Conservation (phyloP, 2,329 filamentous ascomycete species). For the Trichoderma sp. region DNA sequence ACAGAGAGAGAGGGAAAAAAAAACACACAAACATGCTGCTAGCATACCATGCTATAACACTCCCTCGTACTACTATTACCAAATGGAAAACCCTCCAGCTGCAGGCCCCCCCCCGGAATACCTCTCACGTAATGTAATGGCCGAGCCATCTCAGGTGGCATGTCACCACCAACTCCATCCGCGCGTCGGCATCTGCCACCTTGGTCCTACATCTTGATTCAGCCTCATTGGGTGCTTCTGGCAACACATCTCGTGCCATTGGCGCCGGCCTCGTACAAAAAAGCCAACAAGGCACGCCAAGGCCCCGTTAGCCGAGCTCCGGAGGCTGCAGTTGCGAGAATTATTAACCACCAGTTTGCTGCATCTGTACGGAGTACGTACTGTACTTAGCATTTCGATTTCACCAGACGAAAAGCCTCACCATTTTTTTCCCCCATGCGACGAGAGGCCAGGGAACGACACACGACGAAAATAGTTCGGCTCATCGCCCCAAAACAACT, state of each 20-base stretch:
- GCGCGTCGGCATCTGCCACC: not conserved
- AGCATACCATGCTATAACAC: too few relatives aligned
- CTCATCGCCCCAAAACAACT: not conserved
- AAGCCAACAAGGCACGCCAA: not conserved
- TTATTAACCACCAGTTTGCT: not conserved
- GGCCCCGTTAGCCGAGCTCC: constrained; percentile 5
- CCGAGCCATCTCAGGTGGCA: constrained; percentile 1
- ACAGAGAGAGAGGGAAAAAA: too few relatives aligned
- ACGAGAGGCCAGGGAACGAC: not conserved
- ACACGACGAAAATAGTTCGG: constrained; percentile 13
- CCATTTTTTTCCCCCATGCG: not conserved
- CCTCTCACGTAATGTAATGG: constrained; percentile 22
- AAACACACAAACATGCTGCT: not conserved
- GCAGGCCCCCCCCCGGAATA: constrained; percentile 19
- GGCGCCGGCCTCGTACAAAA: not conserved
- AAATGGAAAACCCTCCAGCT: constrained; percentile 17
- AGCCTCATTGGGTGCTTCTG: constrained; percentile 12
- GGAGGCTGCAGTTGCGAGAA: constrained; percentile 1
- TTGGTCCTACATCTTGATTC: not conserved
- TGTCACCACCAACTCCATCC: not conserved
- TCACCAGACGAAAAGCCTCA: not conserved
- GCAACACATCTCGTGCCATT: not conserved
- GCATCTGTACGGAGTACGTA: too few relatives aligned
- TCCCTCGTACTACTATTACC: constrained; percentile 11
- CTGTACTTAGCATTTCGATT: too few relatives aligned